These are phyloP conservation scores for Cenchrus fungigraminus DNA, from an alignment of 176 grass and related monocot genomes.

Conservation along the genomic window DNA sequence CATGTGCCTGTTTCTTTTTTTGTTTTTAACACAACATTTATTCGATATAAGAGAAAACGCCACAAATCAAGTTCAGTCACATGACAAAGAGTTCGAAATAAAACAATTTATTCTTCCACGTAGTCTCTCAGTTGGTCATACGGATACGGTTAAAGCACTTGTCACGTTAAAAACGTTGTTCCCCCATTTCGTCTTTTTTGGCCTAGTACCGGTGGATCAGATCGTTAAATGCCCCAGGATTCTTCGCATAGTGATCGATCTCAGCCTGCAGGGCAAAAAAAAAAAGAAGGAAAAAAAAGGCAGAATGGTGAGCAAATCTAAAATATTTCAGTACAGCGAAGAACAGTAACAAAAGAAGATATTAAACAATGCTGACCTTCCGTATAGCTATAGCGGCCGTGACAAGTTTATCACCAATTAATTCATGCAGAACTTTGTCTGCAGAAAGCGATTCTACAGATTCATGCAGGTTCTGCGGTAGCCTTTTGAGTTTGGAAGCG, in stretches of 20 bases:
- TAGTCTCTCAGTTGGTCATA: not conserved
- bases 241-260: constrained; percentile 74
- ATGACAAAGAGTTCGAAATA: constrained; percentile 4
- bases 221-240: constrained; percentile 57
- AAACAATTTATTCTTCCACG: not conserved
- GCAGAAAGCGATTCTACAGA: constrained; percentile 70
- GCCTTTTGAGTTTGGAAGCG: constrained; percentile 67
- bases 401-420: constrained; percentile 83
- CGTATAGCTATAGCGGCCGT: constrained; percentile 71
- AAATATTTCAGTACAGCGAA: not conserved
- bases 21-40: not conserved
- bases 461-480: constrained; percentile 81
- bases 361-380: constrained; percentile 53
- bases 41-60: not conserved
- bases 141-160: not conserved
- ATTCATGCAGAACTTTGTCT: constrained; percentile 66
- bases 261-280: constrained; percentile 60
- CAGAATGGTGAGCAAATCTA: not conserved
- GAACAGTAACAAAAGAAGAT: not conserved
- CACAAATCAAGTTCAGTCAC: not conserved
- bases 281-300: not conserved
- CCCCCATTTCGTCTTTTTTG: not conserved
- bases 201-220: constrained; percentile 85
- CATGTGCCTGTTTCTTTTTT: not conserved
- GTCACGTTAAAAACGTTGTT: not conserved